Base-by-base conservation (phyloP, 441 rosid species). In the Pelargonium fulgidum region DNA sequence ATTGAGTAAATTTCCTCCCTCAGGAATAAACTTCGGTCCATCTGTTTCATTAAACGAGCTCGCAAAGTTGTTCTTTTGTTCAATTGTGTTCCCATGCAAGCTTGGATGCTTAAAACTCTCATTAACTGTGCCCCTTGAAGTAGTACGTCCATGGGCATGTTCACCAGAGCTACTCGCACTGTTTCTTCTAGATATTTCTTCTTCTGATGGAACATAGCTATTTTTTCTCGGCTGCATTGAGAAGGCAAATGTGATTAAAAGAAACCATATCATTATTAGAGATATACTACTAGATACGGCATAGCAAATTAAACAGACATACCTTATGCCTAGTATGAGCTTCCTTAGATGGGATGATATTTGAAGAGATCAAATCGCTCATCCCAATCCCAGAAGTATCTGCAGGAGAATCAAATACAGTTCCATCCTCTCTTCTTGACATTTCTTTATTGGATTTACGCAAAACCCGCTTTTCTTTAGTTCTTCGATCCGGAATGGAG, bases 401-500 rank as follows among this genome's bases (percentile, higher is more conserved):
- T 68, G 77, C 79, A 26, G 63, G 70, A 67, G 77, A 72, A 79
- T 80, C 77, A 71, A 70, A 56, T 10, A 70, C 61, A 68, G 42
- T 67, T 47, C 65, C 65, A 42, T 72, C 83, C 61, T 79, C 83
- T 70, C 79, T 81, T 82, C 77, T 77, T 62, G 70, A 77, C 73
- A 80, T 75, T 67, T 79, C 91, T 77, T 79, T 70, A 75, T 68
- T 77, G 66, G 79, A 64, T 73, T 75, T 85, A 66, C 74, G 65
- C 22, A 76, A 78, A 68, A 48, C 56, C 59, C 68, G 75, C 79
- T 79, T 84, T 48, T 80, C 85, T 67, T 70, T 64, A 54, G 76
- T 71, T 82, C 75, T 86, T 72, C 81, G 81, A 72, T 79, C 87
- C 56, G 64, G 83, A 68, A 69, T 76, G 63, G 79, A 73, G 75